Conservation (phyloP, 2,329 filamentous ascomycete species). For the Colletotrichum spaethianum region DNA sequence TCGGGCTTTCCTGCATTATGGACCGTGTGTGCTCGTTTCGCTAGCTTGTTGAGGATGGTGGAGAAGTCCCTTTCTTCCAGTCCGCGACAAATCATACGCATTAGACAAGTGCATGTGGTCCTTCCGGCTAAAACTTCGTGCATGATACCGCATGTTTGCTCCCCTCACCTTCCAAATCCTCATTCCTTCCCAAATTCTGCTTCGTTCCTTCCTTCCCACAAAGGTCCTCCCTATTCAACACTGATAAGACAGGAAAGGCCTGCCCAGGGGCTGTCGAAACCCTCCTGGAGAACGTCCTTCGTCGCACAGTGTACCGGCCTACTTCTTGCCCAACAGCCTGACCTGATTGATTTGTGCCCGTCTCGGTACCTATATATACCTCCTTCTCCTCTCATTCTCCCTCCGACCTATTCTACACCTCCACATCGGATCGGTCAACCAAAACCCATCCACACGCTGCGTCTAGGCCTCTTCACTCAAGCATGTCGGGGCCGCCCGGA, state of each 20-base stretch:
- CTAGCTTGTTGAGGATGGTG: background rate
- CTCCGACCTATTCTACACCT: background rate
- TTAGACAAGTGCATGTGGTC: background rate
- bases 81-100: background rate
- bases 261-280: too few species aligned
- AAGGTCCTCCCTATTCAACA: background rate
- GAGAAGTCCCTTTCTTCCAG: background rate
- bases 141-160: too few species aligned
- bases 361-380: background rate
- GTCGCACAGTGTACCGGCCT: background rate
- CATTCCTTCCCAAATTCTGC: background rate
- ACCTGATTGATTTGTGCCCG: background rate
- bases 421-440: conserved; percentile 19
- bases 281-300: background rate
- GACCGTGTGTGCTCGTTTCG: too few species aligned
- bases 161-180: too few species aligned
- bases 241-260: background rate
- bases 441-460: conserved; percentile 13
- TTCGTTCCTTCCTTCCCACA: background rate
- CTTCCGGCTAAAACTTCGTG: too few species aligned
- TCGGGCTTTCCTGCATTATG: background rate
- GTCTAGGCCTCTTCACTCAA: conserved; percentile 23
- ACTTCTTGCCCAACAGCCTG: background rate
- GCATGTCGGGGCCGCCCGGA: conserved; percentile 5
- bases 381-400: background rate